Conservation (phyloP, 371 early-diverging fungal genomes). For the Mucor lusitanicus region DNA sequence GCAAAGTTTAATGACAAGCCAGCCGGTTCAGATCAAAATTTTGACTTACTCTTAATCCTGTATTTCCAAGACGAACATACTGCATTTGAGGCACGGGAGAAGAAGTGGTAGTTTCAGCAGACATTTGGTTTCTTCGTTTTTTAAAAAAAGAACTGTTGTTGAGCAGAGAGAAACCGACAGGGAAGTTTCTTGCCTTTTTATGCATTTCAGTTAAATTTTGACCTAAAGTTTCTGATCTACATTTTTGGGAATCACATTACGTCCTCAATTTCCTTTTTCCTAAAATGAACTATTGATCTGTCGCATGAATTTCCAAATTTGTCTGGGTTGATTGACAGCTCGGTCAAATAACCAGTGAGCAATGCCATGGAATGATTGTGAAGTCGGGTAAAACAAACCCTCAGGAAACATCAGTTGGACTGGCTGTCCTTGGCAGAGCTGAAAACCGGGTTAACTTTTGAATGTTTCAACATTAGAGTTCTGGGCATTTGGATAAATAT, state of each 20-base stretch:
- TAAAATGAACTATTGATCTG: not conserved
- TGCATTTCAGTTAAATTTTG: not conserved
- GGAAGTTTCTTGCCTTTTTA: not conserved
- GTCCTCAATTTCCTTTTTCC: not conserved
- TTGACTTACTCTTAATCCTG: slow-evolving; percentile 16
- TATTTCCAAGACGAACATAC: slow-evolving; percentile 14
- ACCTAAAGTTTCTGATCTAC: not conserved
- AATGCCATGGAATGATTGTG: no score
- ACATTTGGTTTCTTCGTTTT: not conserved
- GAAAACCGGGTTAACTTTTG: no score
- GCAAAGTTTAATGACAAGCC: not conserved
- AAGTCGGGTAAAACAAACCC: no score
- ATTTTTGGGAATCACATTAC: not conserved
- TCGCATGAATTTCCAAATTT: not conserved
- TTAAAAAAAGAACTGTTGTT: no score
- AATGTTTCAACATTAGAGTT: not conserved
- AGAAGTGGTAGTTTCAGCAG: not conserved
- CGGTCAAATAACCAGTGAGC: no score
- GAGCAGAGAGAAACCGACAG: no score
- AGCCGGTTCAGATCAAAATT: no score
- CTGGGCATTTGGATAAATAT: not conserved
- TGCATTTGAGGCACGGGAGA: not conserved
- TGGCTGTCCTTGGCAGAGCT: no score
- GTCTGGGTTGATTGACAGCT: not conserved
- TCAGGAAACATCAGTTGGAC: no score